Evolutionary conservation across 176 grass and related monocot genomes (phyloP), one percentile per base, ranked within the genome.

Genomic region (Bothriochloa decipiens): DNA sequence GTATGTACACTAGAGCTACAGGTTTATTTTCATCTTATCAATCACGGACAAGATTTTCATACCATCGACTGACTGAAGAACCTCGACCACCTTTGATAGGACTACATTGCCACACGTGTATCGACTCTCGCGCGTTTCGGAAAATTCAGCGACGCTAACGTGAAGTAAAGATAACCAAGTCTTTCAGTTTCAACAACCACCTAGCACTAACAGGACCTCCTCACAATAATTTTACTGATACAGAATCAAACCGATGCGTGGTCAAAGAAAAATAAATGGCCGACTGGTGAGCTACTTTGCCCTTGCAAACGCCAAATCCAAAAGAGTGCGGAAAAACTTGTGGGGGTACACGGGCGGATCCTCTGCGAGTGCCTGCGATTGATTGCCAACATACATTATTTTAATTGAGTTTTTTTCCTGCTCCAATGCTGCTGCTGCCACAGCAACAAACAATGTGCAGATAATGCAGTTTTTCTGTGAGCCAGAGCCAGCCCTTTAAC

Each of bases 301-400:
- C 67, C 92, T 98, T 36, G 81, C 41, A 29, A 88, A 92, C 84
- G 91, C 91, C 73, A 91, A 63, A 36, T 98, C 87, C 12, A 95
- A 83, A 61, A 98, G 82, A 9, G 82, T 93, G 66, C 96, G 77
- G 85, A 98, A 98, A 46, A 98, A 93, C 46, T 90, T 62, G 63
- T 80, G 93, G 1, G 95, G 96, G 39, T 90, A 95, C 11, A 98
- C 81, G 15, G 96, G 87, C 0, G 92, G 87, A 36, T 95, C 74
- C 62, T 98, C 96, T 11, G 85, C 83, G 40, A 98, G 92, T n/a
- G 96, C 93, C 96, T 97, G 78, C 67, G 20, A n/a, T 39, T 29
- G 0, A 83, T 70, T 74, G 9, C 11, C 53, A 78, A 14, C 57
- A 45, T 52, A 73, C 25, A 71, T n/a, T 67, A 45, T 41, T 39